Evolutionary conservation across 805 yeast genomes (phyloP), one percentile per base, ranked within the genome.

Genomic region (Starmerella vaccinii): DNA sequence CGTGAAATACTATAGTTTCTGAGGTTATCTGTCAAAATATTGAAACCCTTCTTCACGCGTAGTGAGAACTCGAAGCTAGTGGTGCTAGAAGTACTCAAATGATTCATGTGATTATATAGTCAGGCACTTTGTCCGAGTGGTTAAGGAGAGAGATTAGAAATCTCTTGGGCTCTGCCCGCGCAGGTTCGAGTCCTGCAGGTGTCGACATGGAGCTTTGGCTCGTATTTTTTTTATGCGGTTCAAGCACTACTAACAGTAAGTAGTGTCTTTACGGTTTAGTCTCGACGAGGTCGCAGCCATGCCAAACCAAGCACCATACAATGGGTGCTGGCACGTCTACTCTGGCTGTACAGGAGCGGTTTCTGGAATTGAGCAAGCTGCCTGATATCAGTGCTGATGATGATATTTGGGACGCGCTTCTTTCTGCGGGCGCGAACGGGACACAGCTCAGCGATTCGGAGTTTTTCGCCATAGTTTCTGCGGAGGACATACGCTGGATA

Each of bases 281-380:
- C 10, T 10, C 13, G 3, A 7, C 18, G 9, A 10, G 21, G 35
- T 16, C n/a, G 35, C 29, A 2, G 29, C 29, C n/a, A 32, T 12
- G 15, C 5, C 18, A 16, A 13, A 16, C 7, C 35, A 15, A 32
- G n/a, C 35, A 32, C n/a, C 9, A 32, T 32, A 32, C 15, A 19
- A 86, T 86, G 95, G 88, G 82, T 38, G 76, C 81, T 29, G 70
- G 81, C n/a, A 90, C 84, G 51, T 84, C 89, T 22, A 81, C 74
- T 60, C 67, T 76, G 34, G 69, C 71, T 49, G 76, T 78, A 64
- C 79, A 77, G 62, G 75, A 74, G 59, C 85, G 80, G 59, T 75
- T 84, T 54, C 73, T 74, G 60, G 70, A 72, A 55, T 72, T 85
- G 24, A 60, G 61, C 52, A 63, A 61, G 51, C 58, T 52, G 15